phyloP scores from a whole-genome alignment of 169 alveolate species.

The Eimeria necatrix region DNA sequence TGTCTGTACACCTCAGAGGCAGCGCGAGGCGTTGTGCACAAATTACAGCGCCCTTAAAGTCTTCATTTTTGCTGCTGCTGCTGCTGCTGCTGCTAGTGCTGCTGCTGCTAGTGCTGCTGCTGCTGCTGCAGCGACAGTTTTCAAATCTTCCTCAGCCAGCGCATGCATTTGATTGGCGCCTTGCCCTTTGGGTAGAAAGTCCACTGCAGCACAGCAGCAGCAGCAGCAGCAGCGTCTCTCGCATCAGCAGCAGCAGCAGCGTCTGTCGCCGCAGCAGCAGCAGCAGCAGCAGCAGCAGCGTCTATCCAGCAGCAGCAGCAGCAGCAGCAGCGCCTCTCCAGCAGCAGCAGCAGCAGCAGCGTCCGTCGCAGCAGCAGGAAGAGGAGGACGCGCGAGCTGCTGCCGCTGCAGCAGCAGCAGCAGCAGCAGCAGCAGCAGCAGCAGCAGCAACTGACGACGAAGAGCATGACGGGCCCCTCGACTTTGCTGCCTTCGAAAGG shows the following conservation, averaged over 20 bases:
- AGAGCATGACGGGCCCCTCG: slow-evolving; percentile 67
- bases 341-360: too few species aligned
- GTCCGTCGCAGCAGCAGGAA: too few species aligned
- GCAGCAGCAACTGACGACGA: slow-evolving; percentile 6
- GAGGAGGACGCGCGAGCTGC: background rate
- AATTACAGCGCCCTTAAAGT: too few species aligned
- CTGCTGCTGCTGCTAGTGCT: background rate
- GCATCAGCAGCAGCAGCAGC: background rate
- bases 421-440: background rate
- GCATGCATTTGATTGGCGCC: slow-evolving; percentile 70
- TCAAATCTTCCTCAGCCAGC: slow-evolving; percentile 73
- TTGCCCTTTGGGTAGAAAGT: slow-evolving; percentile 65
- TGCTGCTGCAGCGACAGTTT: background rate
- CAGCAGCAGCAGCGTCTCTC: background rate
- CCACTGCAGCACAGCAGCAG: slow-evolving; percentile 66
- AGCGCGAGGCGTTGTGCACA: too few species aligned
- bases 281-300: too few species aligned
- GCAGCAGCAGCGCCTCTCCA: background rate
- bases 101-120: background rate
- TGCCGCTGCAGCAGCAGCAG: background rate
- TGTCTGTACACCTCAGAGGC: too few species aligned
- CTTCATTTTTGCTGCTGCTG: background rate
- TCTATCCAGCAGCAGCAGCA: background rate
- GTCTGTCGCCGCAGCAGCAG: background rate
- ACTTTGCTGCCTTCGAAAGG: background rate